Evolutionary conservation across 805 yeast genomes (phyloP), one percentile per base, ranked within the genome.

Genomic region (Starmerella scarabaei): DNA sequence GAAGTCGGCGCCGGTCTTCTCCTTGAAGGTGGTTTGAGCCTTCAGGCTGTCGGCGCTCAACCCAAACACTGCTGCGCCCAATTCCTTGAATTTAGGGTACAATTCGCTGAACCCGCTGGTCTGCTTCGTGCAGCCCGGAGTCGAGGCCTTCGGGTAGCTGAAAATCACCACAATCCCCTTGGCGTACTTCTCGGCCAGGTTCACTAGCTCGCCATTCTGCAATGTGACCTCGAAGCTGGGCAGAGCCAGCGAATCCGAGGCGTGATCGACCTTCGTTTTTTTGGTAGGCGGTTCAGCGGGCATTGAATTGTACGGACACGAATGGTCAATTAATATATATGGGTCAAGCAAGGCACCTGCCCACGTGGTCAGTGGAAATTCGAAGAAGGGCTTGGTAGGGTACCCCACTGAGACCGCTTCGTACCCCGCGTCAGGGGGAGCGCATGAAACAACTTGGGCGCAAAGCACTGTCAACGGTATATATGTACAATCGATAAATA

Each of bases 41-140:
- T 71, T 71, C 21, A 80, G 77, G n/a, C 75, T 53, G 56, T 88
- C 98, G 3, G 88, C 77, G 53, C 93, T 79, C 36, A 88, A 58
- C 0, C 98, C 98, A 51, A 71, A 75, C 1, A 88, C 77, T 0
- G 71, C 63, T 2, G 76, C 77, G 16, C 54, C 52, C 19, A 69
- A 70, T 29, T 70, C 62, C 34, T 65, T 58, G 52, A 80, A 69
- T 31, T 68, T 64, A 2, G 68, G 65, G 57, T 63, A 77, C 51
- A 73, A 73, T 48, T 73, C 77, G 52, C 91, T 75, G 58, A 80
- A 91, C 0, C 95, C 95, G 57, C 80, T 72, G 2, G 86, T 96
- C 62, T 88, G 98, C 52, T 84, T 72, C 1, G 98, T 88, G 61
- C 98, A 91, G 3, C 98, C 98, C 1, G 95, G 94, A 0, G 97